A percentile compares a stretch with the other conserved stretches of the same genome.
phyloP scores from a whole-genome alignment of 306 rosid species.

The Cucumis hystrix region DNA sequence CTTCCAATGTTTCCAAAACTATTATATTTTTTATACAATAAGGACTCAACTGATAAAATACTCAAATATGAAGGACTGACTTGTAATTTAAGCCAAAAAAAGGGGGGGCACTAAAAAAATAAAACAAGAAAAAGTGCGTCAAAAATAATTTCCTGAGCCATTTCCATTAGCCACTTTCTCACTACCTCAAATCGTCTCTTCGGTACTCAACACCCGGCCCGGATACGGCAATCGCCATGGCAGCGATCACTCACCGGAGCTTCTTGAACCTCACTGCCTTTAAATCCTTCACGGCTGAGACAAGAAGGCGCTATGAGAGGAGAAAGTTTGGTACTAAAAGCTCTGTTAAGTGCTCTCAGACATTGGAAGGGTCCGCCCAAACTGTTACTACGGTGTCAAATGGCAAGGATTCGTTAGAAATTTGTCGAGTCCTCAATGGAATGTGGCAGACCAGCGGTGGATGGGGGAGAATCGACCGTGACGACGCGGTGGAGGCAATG shows the following conservation, averaged over 20 bases:
- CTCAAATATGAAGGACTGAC: too few relatives aligned
- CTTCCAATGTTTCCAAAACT: too few relatives aligned
- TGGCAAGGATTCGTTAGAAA: constrained; percentile 50
- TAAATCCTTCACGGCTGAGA: not conserved
- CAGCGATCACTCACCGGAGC: not conserved
- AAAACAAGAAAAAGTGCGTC: not conserved
- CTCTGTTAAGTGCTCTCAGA: constrained; percentile 32
- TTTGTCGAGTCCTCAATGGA: constrained; percentile 67
- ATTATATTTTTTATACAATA: too few relatives aligned
- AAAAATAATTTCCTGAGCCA: not conserved
- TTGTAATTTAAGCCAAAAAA: too few relatives aligned
- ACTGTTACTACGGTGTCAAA: constrained; percentile 34
- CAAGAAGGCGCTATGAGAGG: not conserved
- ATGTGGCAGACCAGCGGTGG: constrained; percentile 94
- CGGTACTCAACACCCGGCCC: not conserved
- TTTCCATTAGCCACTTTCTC: not conserved
- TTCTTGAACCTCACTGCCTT: not conserved
- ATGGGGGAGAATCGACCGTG: constrained; percentile 76
- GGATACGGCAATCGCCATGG: not conserved
- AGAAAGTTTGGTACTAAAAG: not conserved
- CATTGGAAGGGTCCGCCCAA: constrained; percentile 17
- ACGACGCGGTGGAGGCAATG: constrained; percentile 81
- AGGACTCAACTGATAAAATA: too few relatives aligned
- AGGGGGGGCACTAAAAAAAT: not conserved
- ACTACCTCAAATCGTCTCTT: not conserved